A percentile compares a stretch with the other conserved stretches of the same genome.
These are phyloP conservation scores for Trichoderma harzianum DNA, from an alignment of 2,329 filamentous ascomycete genomes.

Conservation along the genomic window DNA sequence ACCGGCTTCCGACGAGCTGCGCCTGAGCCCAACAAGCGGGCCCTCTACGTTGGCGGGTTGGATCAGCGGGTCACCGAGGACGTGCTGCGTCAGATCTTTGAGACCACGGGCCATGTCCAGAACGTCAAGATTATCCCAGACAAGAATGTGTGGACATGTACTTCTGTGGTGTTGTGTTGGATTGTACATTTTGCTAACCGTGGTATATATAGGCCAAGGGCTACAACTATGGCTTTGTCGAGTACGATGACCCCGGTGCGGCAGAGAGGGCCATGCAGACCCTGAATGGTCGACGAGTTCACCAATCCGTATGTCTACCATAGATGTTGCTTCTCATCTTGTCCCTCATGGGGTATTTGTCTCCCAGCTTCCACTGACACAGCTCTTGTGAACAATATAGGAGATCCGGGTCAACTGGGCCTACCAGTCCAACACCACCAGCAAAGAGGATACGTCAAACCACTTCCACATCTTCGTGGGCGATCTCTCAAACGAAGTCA, in stretches of 20 bases:
- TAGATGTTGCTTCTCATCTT: not conserved
- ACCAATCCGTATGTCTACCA: constrained; percentile 69
- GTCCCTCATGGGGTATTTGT: not conserved
- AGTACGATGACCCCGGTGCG: constrained; percentile 95
- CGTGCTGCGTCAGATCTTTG: constrained; percentile 94
- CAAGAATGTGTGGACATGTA: constrained; percentile 82
- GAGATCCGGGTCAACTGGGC: constrained; percentile 99
- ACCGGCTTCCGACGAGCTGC: constrained; percentile 86
- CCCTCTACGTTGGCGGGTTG: constrained; percentile 90
- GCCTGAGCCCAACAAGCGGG: constrained; percentile 97
- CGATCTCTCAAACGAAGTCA: constrained; percentile 96
- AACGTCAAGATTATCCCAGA: constrained; percentile 99
- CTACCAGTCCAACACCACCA: constrained; percentile 90
- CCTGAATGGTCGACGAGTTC: constrained; percentile 89
- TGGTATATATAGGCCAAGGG: constrained; percentile 69
- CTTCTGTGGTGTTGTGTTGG: not conserved
- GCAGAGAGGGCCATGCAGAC: constrained; percentile 97
- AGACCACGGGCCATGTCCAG: constrained; percentile 96
- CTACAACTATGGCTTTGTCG: constrained; percentile 98
- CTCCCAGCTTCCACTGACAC: not conserved
- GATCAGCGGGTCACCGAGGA: constrained; percentile 96
- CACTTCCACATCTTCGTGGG: constrained; percentile 99
- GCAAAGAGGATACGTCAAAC: constrained; percentile 95
- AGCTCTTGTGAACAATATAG: constrained; percentile 41
- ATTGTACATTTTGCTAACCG: constrained; percentile 14